Evolutionary conservation across 1,284 basidiomycete genomes (phyloP).

Genomic region (Mycena sp.): DNA sequence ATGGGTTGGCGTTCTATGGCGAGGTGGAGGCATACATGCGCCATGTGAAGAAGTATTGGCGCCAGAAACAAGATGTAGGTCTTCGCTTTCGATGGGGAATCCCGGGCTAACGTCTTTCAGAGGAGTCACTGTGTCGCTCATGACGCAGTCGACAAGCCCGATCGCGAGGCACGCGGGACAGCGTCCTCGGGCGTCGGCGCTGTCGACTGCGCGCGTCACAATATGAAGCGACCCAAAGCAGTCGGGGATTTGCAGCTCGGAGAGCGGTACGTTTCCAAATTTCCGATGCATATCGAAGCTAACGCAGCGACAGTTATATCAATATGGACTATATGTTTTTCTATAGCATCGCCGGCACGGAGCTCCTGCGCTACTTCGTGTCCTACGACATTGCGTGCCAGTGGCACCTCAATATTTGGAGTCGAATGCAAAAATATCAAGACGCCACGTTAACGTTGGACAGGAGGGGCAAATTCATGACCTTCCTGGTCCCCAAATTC

Average conservation of each 20-base stretch:
- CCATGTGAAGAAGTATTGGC: not conserved
- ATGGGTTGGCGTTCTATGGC: not conserved
- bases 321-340: conserved; percentile 53
- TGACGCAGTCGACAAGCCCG: too few species aligned
- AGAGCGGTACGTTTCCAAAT: not conserved
- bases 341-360: conserved; percentile 32
- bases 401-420: conserved; percentile 42
- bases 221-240: too few species aligned
- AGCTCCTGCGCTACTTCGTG: conserved; percentile 36
- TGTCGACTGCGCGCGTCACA: too few species aligned
- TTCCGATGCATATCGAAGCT: not conserved
- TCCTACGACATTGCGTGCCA: conserved; percentile 47
- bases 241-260: not conserved
- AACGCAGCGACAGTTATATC: conserved; percentile 4
- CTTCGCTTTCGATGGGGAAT: not conserved
- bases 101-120: not conserved
- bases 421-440: conserved; percentile 18
- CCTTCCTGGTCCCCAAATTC: conserved; percentile 39
- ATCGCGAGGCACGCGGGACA: too few species aligned
- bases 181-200: too few species aligned
- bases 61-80: not conserved
- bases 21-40: not conserved
- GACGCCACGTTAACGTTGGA: conserved; percentile 11
- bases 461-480: not conserved
- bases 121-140: not conserved